A percentile compares a stretch with the other conserved stretches of the same genome.
phyloP scores from a whole-genome alignment of 164 flowering plant species.

The Stephania japonica region DNA sequence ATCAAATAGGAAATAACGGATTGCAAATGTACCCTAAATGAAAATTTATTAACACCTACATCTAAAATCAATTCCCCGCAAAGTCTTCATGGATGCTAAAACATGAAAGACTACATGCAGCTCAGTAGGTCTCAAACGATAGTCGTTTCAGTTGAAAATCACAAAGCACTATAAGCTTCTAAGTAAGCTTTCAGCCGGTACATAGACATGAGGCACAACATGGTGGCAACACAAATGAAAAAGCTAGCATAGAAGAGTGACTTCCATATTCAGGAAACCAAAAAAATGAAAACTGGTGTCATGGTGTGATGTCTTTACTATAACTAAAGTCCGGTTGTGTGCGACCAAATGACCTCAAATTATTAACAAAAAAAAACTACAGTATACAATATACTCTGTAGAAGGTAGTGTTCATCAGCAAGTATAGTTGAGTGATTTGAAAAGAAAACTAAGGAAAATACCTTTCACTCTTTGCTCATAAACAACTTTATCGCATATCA shows the following conservation, averaged over 20 bases:
- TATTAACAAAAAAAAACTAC: too few relatives aligned
- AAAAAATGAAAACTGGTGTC: too few relatives aligned
- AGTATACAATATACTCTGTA: too few relatives aligned
- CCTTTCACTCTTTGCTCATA: slow-evolving; percentile 90
- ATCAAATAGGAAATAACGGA: too few relatives aligned
- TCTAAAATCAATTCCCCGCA: not conserved
- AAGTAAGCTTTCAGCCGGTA: not conserved
- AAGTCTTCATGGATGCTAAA: not conserved
- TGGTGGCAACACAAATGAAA: not conserved
- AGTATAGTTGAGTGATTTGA: not conserved
- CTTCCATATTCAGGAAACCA: too few relatives aligned
- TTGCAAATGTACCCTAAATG: not conserved
- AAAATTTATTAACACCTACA: not conserved
- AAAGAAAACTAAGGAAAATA: slow-evolving; percentile 13
- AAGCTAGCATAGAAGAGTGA: not conserved
- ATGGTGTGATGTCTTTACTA: too few relatives aligned
- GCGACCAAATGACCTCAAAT: too few relatives aligned
- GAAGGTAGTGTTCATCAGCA: too few relatives aligned
- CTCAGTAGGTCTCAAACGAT: not conserved
- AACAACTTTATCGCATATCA: slow-evolving; percentile 78
- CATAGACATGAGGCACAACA: not conserved
- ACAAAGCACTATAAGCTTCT: not conserved
- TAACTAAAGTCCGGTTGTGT: not conserved
- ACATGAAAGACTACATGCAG: not conserved
- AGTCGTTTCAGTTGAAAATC: not conserved